Evolutionary conservation across 2,329 filamentous ascomycete genomes (phyloP), one percentile per base, ranked within the genome.

Genomic region (Colletotrichum graminicola): DNA sequence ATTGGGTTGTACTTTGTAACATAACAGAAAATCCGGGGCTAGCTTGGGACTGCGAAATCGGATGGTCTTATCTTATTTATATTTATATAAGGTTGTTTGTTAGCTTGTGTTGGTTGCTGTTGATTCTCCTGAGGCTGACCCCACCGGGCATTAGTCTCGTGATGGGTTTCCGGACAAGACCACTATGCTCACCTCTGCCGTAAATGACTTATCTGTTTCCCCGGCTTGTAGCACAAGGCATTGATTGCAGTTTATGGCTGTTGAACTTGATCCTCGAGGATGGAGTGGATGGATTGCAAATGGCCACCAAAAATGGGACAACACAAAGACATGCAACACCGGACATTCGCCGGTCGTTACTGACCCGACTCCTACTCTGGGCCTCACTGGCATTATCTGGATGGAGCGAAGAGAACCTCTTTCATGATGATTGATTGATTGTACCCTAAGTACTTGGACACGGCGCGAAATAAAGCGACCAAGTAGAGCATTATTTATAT

Each of bases 1-100:
- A 57, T 49, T 45, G 57, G 29, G 47, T 36, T 71, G 64, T 71
- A 67, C 43, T 71, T 54, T 71, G 67, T 71, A 71, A 67, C 55
- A 65, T 65, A 65, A n/a, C 45, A 67, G 51, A 70, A 71, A 67
- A 59, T 62, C 54, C 41, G 64, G 64, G 57, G 51, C 16, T 62
- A 70, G 49, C 47, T 67, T 56, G 55, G 67, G 45, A 70, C 23
- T 23, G 63, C 47, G 26, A 70, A 67, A 34, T 54, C 36, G 36
- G 36, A 54, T 11, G 2, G 26, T 70, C n/a, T 39, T 29, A n/a
- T 65, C 1, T 41, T 55, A 23, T 55, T 43, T 34, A 5, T 29
- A n/a, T 45, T n/a, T n/a, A n/a, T 29, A 52, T 18, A 52, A 18
- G 29, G 26, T 23, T 7, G 36, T 41, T 18, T 5, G 34, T 23